A percentile compares a stretch with the other conserved stretches of the same genome.
phyloP scores from a whole-genome alignment of 495 filamentous ascomycete species.

The Neurospora sp. region DNA sequence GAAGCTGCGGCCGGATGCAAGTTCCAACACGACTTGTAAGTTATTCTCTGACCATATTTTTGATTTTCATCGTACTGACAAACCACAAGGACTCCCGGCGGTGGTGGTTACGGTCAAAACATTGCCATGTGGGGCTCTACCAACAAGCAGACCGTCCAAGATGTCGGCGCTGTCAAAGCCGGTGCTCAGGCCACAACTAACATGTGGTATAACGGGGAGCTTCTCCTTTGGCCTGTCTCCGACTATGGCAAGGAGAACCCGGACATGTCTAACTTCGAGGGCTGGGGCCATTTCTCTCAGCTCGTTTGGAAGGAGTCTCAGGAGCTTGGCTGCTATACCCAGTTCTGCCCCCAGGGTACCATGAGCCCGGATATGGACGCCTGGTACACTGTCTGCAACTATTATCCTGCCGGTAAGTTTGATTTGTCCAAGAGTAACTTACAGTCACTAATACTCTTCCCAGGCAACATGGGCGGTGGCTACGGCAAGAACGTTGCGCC shows the following conservation, averaged over 20 bases:
- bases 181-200: conserved; percentile 59
- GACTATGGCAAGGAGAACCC: conserved; percentile 33
- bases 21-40: conserved; percentile 72
- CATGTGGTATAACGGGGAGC: conserved; percentile 78
- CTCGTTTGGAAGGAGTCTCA: conserved; percentile 71
- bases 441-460: conserved; percentile 17
- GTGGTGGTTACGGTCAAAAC: conserved; percentile 77
- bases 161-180: conserved; percentile 29
- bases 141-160: conserved; percentile 8
- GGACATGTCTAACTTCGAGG: conserved; percentile 51
- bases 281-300: conserved; percentile 85
- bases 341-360: conserved; percentile 40
- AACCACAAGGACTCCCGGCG: conserved; percentile 33
- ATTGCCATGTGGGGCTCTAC: conserved; percentile 44
- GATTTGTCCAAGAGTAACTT: background rate
- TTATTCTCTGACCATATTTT: conserved; percentile 6
- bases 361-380: conserved; percentile 26
- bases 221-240: conserved; percentile 28
- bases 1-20: conserved; percentile 44
- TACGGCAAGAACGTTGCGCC: conserved; percentile 54
- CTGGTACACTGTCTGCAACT: conserved; percentile 84
- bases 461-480: conserved; percentile 57
- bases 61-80: conserved; percentile 2
- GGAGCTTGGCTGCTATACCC: conserved; percentile 63
- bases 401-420: conserved; percentile 53